phyloP scores from a whole-genome alignment of 306 rosid species.

The Rosa lucieae region DNA sequence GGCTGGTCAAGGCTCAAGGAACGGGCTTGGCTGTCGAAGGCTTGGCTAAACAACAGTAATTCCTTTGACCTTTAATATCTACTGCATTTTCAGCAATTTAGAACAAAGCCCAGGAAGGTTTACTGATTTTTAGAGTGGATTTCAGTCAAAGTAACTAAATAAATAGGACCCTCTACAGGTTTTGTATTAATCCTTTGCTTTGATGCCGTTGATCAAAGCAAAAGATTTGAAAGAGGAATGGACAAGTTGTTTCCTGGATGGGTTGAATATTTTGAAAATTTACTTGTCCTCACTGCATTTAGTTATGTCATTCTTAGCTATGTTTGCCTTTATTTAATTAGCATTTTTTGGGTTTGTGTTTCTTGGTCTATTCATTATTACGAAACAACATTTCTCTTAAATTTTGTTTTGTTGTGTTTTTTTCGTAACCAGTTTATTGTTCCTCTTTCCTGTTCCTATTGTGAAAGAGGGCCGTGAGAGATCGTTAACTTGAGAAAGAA shows the following conservation, averaged over 20 bases:
- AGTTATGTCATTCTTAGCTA: neutral
- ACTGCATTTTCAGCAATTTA: no score
- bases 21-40: constrained; percentile 46
- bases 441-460: neutral
- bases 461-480: neutral
- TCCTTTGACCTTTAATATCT: neutral
- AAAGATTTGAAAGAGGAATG: no score
- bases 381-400: neutral
- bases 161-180: no score
- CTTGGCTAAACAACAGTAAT: constrained; percentile 32
- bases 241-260: no score
- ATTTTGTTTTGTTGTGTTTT: neutral
- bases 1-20: constrained; percentile 37
- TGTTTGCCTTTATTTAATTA: neutral
- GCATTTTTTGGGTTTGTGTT: neutral
- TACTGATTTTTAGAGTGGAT: no score
- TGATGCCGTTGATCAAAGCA: no score
- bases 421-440: neutral
- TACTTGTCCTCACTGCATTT: neutral
- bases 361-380: neutral
- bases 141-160: no score
- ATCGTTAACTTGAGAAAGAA: neutral
- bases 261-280: no score
- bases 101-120: no score
- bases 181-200: no score